Percentiles rank a stretch among this genome's conserved stretches.
These are phyloP conservation scores for Nematodospora valgi DNA, from an alignment of 805 yeast genomes.

Conservation along the genomic window DNA sequence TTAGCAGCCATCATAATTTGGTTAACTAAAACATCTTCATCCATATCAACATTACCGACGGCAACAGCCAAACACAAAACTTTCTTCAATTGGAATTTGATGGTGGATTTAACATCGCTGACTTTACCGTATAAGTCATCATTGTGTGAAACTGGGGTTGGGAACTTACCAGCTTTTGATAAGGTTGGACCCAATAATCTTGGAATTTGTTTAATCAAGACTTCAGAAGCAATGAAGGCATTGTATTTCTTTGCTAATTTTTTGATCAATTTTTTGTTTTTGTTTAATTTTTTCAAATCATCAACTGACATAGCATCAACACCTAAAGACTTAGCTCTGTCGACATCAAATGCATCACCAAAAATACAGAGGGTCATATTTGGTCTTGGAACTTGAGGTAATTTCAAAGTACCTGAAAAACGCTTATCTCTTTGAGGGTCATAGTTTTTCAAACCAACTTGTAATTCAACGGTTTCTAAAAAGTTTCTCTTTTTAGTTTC, in stretches of 20 bases:
- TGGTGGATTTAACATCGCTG: constrained; percentile 97
- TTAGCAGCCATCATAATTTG: constrained; percentile 98
- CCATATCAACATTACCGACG: constrained; percentile 99
- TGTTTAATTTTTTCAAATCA: constrained; percentile 99
- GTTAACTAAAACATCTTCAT: constrained; percentile 91
- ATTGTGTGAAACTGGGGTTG: constrained; percentile 99
- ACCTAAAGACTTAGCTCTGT: constrained; percentile 99
- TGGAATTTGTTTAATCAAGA: constrained; percentile 99
- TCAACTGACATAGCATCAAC: constrained; percentile 99
- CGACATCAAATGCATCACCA: constrained; percentile 99
- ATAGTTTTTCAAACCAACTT: constrained; percentile 99
- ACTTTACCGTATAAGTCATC: constrained; percentile 97
- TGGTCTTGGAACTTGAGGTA: constrained; percentile 99
- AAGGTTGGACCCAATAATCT: constrained; percentile 99
- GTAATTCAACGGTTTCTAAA: constrained; percentile 99
- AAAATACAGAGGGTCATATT: constrained; percentile 99
- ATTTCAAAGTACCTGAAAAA: constrained; percentile 99
- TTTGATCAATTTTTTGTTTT: constrained; percentile 99
- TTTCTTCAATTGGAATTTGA: constrained; percentile 99
- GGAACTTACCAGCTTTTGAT: constrained; percentile 99
- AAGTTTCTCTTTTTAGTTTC: constrained; percentile 99
- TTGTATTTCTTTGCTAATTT: constrained; percentile 99
- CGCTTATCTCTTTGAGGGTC: constrained; percentile 99
- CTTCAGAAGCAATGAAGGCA: constrained; percentile 99
- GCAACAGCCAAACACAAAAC: constrained; percentile 99